Evolutionary conservation across 2,329 filamentous ascomycete species (phyloP), one percentile per base, ranked within the genome.

Genomic region (Penicillium digitatum): DNA sequence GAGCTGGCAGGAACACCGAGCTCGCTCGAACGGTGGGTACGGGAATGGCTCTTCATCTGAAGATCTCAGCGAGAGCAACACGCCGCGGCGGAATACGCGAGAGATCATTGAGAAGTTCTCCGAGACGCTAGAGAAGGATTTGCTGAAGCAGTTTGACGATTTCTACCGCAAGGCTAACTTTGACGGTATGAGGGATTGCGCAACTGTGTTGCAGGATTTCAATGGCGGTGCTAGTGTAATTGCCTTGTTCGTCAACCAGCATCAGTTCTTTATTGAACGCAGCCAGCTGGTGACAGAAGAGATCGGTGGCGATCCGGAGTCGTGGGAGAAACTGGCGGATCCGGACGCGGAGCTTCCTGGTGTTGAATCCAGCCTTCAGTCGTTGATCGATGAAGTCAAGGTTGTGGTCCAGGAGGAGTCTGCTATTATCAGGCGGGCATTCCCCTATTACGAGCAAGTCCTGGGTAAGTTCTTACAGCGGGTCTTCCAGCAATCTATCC

Each of bases 251-350:
- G 93, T 99, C 69, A 99, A 99, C 70, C 94, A 99, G 72, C 95
- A 99, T 75, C 91, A 96, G 68, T 99, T 99, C 81, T 99, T 99
- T 76, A 96, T 99, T 68, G 94, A 97, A 70, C 83, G 92, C 26
- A 94, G 91, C 63, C 93, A 97, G 72, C 79, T 99, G 54, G 87
- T 96, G 47, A 88, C 87, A 0, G 92, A 96, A 66, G 92, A 96
- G 70, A 84, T 95, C 38, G 72, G 72, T 24, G 76, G 76, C 27
- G 76, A 80, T 59, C 66, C 71, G n/a, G 76, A 90, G 58, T 87
- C 85, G 2, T 96, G 93, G 92, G 93, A 97, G 54, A 87, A 87
- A 63, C 80, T 99, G 49, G 93, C 95, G 44, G 94, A 99, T 68
- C 95, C 95, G 0, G 94, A 99, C 74, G 85, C 89, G 0, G 92